Evolutionary conservation across 805 yeast genomes (phyloP).

Genomic region (Candida glaebosa): DNA sequence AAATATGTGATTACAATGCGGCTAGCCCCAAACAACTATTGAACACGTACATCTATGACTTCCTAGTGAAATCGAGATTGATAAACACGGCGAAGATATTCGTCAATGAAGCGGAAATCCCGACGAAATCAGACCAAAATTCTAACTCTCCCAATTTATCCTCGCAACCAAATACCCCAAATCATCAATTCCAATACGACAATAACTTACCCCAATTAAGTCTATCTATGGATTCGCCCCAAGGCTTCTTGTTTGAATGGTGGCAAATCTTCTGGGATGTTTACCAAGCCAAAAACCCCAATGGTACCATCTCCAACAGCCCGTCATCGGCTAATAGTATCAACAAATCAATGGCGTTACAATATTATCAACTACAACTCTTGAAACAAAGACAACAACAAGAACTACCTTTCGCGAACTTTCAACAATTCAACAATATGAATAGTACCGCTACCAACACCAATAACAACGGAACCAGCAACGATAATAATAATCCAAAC

Average conservation of each 20-base stretch:
- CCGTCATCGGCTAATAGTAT: slow-evolving; percentile 27
- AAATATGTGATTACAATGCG: slow-evolving; percentile 43
- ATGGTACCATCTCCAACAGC: slow-evolving; percentile 38
- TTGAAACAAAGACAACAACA: slow-evolving; percentile 60
- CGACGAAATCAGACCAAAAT: slow-evolving; percentile 24
- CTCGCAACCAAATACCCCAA: slow-evolving; percentile 15
- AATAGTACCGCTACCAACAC: slow-evolving; percentile 11
- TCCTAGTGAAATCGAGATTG: slow-evolving; percentile 68
- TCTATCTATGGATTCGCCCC: slow-evolving; percentile 75
- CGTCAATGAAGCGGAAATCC: slow-evolving; percentile 69
- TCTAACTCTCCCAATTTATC: slow-evolving; percentile 16
- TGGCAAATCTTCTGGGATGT: slow-evolving; percentile 97
- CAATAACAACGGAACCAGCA: slow-evolving; percentile 15
- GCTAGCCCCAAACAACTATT: slow-evolving; percentile 55
- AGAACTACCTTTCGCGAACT: slow-evolving; percentile 28
- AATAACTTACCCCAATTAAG: slow-evolving; percentile 47
- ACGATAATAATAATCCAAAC: slow-evolving; percentile 8
- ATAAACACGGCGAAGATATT: slow-evolving; percentile 71
- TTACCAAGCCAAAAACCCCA: slow-evolving; percentile 72
- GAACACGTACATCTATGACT: slow-evolving; percentile 86
- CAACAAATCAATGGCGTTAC: slow-evolving; percentile 47
- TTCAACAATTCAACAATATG: slow-evolving; percentile 12
- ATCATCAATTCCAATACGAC: slow-evolving; percentile 29
- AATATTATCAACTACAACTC: slow-evolving; percentile 63
- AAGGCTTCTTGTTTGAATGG: slow-evolving; percentile 89